Evolutionary conservation across 192 early-diverging fungal species (phyloP), one percentile per base, ranked within the genome.

Genomic region (Coemansia furcata): DNA sequence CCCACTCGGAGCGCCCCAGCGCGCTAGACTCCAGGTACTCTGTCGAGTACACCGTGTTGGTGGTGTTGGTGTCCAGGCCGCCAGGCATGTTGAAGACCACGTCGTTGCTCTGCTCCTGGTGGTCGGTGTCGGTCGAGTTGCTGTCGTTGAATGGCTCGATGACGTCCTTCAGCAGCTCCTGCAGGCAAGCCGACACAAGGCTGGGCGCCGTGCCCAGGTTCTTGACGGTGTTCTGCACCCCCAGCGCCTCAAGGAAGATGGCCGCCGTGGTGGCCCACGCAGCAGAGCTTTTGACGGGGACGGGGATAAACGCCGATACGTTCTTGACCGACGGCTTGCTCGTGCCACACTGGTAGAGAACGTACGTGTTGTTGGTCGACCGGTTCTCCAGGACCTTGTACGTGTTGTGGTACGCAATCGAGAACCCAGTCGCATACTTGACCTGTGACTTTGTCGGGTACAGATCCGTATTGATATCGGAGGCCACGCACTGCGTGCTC

Each of bases 1-100:
- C 47, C 84, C 84, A 85, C 68, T 85, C 84, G 37, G 76, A 71
- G 55, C 78, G 77, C 6, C 76, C 77, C 61, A 85, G 66, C 12
- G 69, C 72, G 49, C 71, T 73, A 42, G 60, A 23, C 44, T 79
- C 74, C 12, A 77, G 60, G 46, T 72, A 74, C 65, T 83, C 84
- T 42, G 62, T 42, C 54, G 78, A 71, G 19, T 67, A 46, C 14
- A 77, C 82, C 2, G 70, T 76, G 65, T 82, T 80, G 3, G 47
- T 66, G 43, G 67, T 66, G 38, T 73, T 64, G 60, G 62, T 57
- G 49, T 71, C 69, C 15, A 66, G 62, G 52, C 71, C 80, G 15
- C 60, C 62, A 0, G 71, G 69, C 69, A 74, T 77, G 70, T 72
- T 78, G 50, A 74, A 74, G 32, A 77, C 75, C 7, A 76, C 72